Base-by-base conservation (phyloP, 176 grass and related monocot species). In the Alopecurus myosuroides region DNA sequence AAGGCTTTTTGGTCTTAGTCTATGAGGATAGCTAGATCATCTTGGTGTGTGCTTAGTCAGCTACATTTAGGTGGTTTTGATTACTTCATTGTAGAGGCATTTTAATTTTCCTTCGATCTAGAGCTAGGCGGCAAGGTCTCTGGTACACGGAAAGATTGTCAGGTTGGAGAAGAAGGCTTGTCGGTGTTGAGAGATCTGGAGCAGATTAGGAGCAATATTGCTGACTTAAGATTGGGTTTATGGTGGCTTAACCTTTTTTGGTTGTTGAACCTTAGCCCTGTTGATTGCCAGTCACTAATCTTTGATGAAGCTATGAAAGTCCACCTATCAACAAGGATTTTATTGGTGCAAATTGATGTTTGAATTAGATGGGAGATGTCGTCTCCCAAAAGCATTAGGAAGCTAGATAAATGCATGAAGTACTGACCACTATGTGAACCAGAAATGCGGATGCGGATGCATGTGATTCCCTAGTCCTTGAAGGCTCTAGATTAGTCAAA, bases 401-500 rank as follows among this genome's bases (percentile, higher is more conserved):
- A 51, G 11, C 25, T 75, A 49, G 28, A 45, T n/a, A 9, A 58
- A 29, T 28, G 6, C 12, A 8, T 7, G 9, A 62, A 62, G 58
- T 62, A 30, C 12, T 62, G 25, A 30, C 26, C 57, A 62, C 25
- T 62, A 62, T 30, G 4, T 62, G 58, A 30, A 29, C 58, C 26
- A 30, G 18, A 77, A 86, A 64, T 78, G 75, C 82, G 94, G 95
- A 98, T 95, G 89, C 79, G 93, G 40, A 98, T 91, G 90, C 92
- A 74, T 85, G 95, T 91, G 60, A 88, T 98, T 74, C 75, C 94
- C 30, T 90, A 92, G 81, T 98, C 90, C n/a, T 77, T 95, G 8
- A 95, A 93, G 85, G 90, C 95, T 64, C 30, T 85, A 35, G 86
- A 98, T 34, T 50, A 67, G 48, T 87, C 85, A 70, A 86, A 85